Evolutionary conservation across 2,329 filamentous ascomycete species (phyloP).

Genomic region (Pestalotiopsis sp.): DNA sequence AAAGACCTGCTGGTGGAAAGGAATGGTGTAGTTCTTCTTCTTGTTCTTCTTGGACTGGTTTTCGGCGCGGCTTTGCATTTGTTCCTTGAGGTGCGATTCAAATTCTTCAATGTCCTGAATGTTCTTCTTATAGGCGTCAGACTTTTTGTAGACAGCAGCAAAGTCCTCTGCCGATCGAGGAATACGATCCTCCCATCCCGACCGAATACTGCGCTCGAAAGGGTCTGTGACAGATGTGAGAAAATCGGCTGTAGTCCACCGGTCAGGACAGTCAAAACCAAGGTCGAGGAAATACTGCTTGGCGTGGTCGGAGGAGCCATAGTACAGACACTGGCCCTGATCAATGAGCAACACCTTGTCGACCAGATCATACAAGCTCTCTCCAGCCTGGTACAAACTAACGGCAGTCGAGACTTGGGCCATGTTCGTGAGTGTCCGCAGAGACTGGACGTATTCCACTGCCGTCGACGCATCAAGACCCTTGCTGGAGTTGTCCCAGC

Average conservation of each 20-base stretch:
- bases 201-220: slow-evolving; percentile 60
- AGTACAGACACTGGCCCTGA: slow-evolving; percentile 69
- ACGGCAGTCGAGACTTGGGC: slow-evolving; percentile 17
- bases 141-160: slow-evolving; percentile 9
- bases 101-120: slow-evolving; percentile 55
- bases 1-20: slow-evolving; percentile 40
- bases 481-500: slow-evolving; percentile 74
- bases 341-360: slow-evolving; percentile 58
- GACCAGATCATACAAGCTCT: slow-evolving; percentile 10
- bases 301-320: slow-evolving; percentile 59
- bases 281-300: slow-evolving; percentile 64
- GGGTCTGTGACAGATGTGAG: slow-evolving; percentile 65
- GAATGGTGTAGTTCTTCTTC: slow-evolving; percentile 55
- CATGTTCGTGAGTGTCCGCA: slow-evolving; percentile 42
- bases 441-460: slow-evolving; percentile 73
- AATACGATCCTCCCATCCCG: slow-evolving; percentile 57
- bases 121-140: slow-evolving; percentile 35
- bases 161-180: slow-evolving; percentile 65
- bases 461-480: slow-evolving; percentile 77
- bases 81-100: slow-evolving; percentile 45
- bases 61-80: slow-evolving; percentile 42
- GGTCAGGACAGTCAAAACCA: slow-evolving; percentile 59
- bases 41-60: slow-evolving; percentile 37
- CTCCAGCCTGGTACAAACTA: slow-evolving; percentile 14
- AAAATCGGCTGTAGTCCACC: slow-evolving; percentile 72